These are phyloP conservation scores for Kodamaea suecica DNA, from an alignment of 1,139 yeast species.

Conservation along the genomic window DNA sequence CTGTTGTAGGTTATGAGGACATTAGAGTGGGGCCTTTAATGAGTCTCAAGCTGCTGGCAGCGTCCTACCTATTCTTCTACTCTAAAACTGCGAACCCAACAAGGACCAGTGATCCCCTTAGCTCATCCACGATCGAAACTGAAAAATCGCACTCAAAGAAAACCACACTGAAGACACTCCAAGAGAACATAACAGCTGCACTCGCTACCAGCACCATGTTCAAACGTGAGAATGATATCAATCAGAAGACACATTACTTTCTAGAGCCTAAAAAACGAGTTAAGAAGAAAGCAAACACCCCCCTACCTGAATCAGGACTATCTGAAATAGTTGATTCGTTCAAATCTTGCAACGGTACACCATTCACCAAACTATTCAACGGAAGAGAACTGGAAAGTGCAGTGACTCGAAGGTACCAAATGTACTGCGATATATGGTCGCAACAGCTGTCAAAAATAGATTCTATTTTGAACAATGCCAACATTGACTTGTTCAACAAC, in stretches of 20 bases:
- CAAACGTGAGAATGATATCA: constrained; percentile 6
- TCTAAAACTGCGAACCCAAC: too few relatives aligned
- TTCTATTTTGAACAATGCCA: constrained; percentile 36
- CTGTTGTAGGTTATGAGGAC: too few relatives aligned
- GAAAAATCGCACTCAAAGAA: too few relatives aligned
- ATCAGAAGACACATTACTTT: constrained; percentile 17
- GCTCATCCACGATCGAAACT: too few relatives aligned
- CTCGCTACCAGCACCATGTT: too few relatives aligned
- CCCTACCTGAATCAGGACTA: not conserved
- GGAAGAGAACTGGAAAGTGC: constrained; percentile 40
- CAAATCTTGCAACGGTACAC: constrained; percentile 13
- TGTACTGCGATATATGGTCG: constrained; percentile 41
- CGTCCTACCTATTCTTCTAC: too few relatives aligned
- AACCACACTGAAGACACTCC: too few relatives aligned
- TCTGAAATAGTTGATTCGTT: too few relatives aligned
- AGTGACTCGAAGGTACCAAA: constrained; percentile 33
- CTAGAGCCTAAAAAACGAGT: constrained; percentile 9
- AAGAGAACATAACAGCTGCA: too few relatives aligned
- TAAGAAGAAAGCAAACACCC: not conserved
- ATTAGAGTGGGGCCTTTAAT: too few relatives aligned
- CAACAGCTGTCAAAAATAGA: constrained; percentile 36
- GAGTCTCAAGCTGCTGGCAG: too few relatives aligned
- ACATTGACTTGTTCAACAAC: constrained; percentile 34
- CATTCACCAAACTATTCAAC: constrained; percentile 36
- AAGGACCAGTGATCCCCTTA: too few relatives aligned